A percentile compares a stretch with the other conserved stretches of the same genome.
phyloP scores from a whole-genome alignment of 768 basidiomycete genomes.

The Tulasnella sp. region DNA sequence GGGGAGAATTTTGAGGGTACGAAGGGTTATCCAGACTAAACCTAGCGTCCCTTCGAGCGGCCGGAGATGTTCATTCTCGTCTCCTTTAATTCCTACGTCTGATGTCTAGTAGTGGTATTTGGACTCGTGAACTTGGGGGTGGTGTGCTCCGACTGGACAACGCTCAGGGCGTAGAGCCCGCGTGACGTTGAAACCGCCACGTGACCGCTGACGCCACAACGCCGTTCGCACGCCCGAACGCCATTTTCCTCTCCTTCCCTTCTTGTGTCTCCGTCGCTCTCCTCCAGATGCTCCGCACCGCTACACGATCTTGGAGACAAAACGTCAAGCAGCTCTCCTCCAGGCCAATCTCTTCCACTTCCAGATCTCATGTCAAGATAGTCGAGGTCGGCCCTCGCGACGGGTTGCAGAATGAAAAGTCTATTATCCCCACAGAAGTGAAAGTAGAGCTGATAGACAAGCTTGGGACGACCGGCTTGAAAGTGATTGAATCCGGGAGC shows the following conservation, averaged over 20 bases:
- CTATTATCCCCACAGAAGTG: constrained; percentile 61
- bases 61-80: too few species aligned
- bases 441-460: constrained; percentile 79
- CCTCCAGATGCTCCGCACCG: neutral
- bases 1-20: too few species aligned
- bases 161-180: too few species aligned
- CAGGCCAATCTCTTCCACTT: neutral
- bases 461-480: constrained; percentile 62
- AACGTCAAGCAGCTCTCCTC: neutral
- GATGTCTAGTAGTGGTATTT: too few species aligned
- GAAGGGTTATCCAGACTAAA: too few species aligned
- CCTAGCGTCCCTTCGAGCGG: neutral
- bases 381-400: constrained; percentile 91
- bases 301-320: neutral
- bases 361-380: constrained; percentile 39
- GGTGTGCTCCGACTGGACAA: too few species aligned
- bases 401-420: constrained; percentile 86
- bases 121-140: too few species aligned
- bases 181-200: neutral
- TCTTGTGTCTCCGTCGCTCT: neutral
- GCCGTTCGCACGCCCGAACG: neutral
- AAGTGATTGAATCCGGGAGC: constrained; percentile 76
- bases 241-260: neutral
- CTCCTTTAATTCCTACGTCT: too few species aligned
- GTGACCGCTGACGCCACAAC: neutral